Evolutionary conservation across 2,329 filamentous ascomycete species (phyloP).

Genomic region (Trichophyton verrucosum): DNA sequence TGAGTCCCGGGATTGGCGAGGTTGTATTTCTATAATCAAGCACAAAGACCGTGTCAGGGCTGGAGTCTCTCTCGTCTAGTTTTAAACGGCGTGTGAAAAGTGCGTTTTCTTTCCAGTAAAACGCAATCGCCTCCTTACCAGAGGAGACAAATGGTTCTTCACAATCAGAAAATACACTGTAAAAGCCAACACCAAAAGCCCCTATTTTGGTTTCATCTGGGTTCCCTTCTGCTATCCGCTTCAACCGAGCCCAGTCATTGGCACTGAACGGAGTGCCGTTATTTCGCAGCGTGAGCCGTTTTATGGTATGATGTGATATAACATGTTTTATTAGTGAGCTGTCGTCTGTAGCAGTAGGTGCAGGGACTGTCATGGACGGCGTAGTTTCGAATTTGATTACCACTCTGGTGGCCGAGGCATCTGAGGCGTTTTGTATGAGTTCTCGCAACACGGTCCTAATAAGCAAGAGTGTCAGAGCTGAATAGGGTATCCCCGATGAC

Average conservation of each 20-base stretch:
- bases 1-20: slow-evolving; percentile 71
- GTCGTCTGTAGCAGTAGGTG: slow-evolving; percentile 51
- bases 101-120: slow-evolving; percentile 99
- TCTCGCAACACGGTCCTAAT: slow-evolving; percentile 60
- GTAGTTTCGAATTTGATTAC: slow-evolving; percentile 85
- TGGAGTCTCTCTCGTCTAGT: slow-evolving; percentile 54
- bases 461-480: not conserved
- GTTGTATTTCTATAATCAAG: slow-evolving; percentile 85
- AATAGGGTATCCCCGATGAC: not conserved
- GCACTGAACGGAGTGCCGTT: slow-evolving; percentile 77
- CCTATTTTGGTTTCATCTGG: slow-evolving; percentile 98
- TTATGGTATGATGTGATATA: slow-evolving; percentile 72
- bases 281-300: slow-evolving; percentile 80
- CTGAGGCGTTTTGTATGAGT: slow-evolving; percentile 95
- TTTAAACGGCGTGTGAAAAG: slow-evolving; percentile 81
- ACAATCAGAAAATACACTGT: slow-evolving; percentile 95
- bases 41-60: slow-evolving; percentile 74
- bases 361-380: slow-evolving; percentile 65
- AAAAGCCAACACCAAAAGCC: slow-evolving; percentile 96
- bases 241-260: slow-evolving; percentile 86
- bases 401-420: slow-evolving; percentile 82
- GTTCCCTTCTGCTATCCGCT: slow-evolving; percentile 97
- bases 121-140: slow-evolving; percentile 85
- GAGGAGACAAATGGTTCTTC: slow-evolving; percentile 96
- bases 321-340: slow-evolving; percentile 70